Percentiles rank a stretch among this genome's conserved stretches.
Evolutionary conservation across 2,329 filamentous ascomycete species (phyloP).

Genomic region (Penicillium sp.): DNA sequence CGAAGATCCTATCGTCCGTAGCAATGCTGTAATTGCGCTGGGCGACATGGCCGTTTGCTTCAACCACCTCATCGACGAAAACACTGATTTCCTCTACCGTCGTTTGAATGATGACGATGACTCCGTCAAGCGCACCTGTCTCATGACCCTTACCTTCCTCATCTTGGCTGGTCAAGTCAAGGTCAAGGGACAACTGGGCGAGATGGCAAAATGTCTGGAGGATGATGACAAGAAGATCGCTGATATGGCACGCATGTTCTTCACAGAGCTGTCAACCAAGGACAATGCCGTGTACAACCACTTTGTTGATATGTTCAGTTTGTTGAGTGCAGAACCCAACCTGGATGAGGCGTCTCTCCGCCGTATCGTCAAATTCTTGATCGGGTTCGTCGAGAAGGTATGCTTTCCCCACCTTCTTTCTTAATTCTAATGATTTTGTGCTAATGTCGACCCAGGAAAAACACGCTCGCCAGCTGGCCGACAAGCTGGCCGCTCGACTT

Average conservation of each 20-base stretch:
- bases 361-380: conserved; percentile 85
- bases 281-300: conserved; percentile 99
- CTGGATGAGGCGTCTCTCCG: conserved; percentile 83
- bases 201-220: conserved; percentile 99
- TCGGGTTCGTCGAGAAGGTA: conserved; percentile 97
- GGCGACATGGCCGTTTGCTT: conserved; percentile 99
- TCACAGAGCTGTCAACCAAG: conserved; percentile 93
- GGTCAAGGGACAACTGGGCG: conserved; percentile 95
- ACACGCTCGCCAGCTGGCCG: conserved; percentile 88
- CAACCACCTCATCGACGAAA: conserved; percentile 98
- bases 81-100: conserved; percentile 96
- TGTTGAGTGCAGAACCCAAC: conserved; percentile 76
- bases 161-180: conserved; percentile 98
- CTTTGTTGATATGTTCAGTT: conserved; percentile 98
- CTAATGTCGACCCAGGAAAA: conserved; percentile 66
- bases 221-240: conserved; percentile 93
- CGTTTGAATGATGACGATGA: conserved; percentile 83
- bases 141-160: conserved; percentile 97
- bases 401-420: conserved; percentile 27
- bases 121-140: conserved; percentile 91
- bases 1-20: conserved; percentile 84
- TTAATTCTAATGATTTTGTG: background rate
- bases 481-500: conserved; percentile 86
- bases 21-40: conserved; percentile 93
- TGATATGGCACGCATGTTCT: conserved; percentile 96